Base-by-base conservation (phyloP, 1,284 basidiomycete genomes). In the Ceratobasidium sp. region DNA sequence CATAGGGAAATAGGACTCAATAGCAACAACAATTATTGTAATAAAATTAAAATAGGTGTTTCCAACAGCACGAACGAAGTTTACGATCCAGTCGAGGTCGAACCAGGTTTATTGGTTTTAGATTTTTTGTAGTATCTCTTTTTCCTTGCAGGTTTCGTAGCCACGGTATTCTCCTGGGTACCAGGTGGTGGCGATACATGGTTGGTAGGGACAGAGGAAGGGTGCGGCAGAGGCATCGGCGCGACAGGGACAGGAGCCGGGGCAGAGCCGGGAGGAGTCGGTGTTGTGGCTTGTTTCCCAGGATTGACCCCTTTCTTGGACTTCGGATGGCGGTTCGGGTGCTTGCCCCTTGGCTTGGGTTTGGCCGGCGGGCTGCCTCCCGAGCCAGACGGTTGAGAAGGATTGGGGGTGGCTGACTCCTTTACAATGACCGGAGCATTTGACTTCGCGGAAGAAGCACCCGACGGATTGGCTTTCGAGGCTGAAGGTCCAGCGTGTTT, bases 21-120 rank as follows among this genome's bases (percentile, higher is more conserved):
- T 43, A 48, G 61, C 69, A 61, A 27, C 31, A 72, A 34, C 69
- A 31, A 72, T 72, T 61, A 72, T 61, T 59, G 27, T 39, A 72
- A 72, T 72, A 72, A 72, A 39, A 43, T 72, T 61, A 72, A 51
- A 66, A 41, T 56, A 58, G 27, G 39, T 22, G 39, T 43, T 46
- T n/a, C 39, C 63, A 43, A 22, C 43, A 39, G 14, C n/a, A 24
- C 24, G 66, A 69, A 56, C 51, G 51, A 69, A 69, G 53, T 29
- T 64, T 41, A 69, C 54, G 37, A 43, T 43, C 53, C 54, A 49
- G 69, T 37, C 24, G 56, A 39, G 14, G 22, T 58, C 41, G 39
- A 39, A 54, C 27, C 27, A 14, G 66, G 34, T 24, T 59, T 53
- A 46, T 43, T 61, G 61, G 69, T 43, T 72, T 72, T 72, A 62